Base-by-base conservation (phyloP, 2,329 filamentous ascomycete species). In the Aulographum hederae region DNA sequence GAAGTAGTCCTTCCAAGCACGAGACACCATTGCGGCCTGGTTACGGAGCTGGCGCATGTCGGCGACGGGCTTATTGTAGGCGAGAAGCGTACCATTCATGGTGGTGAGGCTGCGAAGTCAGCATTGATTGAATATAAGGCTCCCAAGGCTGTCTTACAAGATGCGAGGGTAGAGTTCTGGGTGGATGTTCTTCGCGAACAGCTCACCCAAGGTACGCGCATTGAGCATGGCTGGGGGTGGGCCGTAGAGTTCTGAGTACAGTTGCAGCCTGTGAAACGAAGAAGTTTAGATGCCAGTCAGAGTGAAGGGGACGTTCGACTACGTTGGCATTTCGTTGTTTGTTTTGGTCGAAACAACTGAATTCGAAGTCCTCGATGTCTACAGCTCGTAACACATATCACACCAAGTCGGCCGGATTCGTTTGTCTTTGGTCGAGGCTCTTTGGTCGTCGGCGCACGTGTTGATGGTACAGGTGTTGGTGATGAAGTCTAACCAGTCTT, bases 1-100 rank as follows among this genome's bases (percentile, higher is more conserved):
- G n/a, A n/a, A n/a, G n/a, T 60, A 47, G 30, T 63, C 59, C 44
- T 61, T 61, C 61, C 60, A 64, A 6, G 53, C 53, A 38, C 63
- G 55, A 15, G 58, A 59, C 6, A 62, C 53, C 30, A 62, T 44
- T 5, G 61, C 58, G 15, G 58, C 59, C 40, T 62, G 58, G 34
- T 60, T 59, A 26, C 61, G 56, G 19, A 64, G 48, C 37, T 60
- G 54, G 37, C 56, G 56, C 41, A 60, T 58, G 38, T 63, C 52
- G n/a, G 54, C 50, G n/a, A n/a, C n/a, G 10, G 59, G 58, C 15
- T 54, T 55, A 13, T 53, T 61, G 42, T 63, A 61, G 27, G 61
- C 59, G 31, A 65, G 47, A 14, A 65, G 44, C 2, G 58, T 63
- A 38, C 60, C 61, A 40, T 62, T 63, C 15, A 58, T 57, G 18